phyloP scores from a whole-genome alignment of 768 basidiomycete species.

The Boletus barrowsii region DNA sequence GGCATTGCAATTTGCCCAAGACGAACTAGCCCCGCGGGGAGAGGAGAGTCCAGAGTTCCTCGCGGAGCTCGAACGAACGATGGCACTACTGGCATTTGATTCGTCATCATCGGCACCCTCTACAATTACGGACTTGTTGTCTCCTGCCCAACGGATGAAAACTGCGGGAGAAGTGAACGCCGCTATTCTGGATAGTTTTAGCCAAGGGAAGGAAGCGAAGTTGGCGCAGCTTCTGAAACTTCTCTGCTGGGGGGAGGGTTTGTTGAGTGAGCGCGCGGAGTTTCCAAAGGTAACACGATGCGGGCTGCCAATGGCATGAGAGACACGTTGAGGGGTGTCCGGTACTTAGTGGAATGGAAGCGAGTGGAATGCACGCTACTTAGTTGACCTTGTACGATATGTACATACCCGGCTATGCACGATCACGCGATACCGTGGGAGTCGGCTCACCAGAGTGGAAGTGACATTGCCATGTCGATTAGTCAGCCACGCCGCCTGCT shows the following conservation, averaged over 20 bases:
- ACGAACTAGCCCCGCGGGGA: constrained; percentile 90
- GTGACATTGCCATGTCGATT: constrained; percentile 25
- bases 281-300: constrained; percentile 66
- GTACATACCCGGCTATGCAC: background rate
- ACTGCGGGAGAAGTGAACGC: constrained; percentile 97
- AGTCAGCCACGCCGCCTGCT: constrained; percentile 28
- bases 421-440: constrained; percentile 14
- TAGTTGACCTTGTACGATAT: background rate
- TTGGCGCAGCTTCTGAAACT: constrained; percentile 78
- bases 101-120: constrained; percentile 51
- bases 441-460: background rate
- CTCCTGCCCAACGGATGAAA: constrained; percentile 84
- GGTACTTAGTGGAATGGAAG: constrained; percentile 14
- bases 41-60: constrained; percentile 95
- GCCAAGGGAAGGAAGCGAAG: constrained; percentile 92
- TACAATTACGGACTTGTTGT: constrained; percentile 73
- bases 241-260: constrained; percentile 82
- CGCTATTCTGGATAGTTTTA: constrained; percentile 87
- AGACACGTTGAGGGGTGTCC: constrained; percentile 24
- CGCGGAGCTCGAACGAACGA: constrained; percentile 87
- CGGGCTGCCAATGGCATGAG: constrained; percentile 13
- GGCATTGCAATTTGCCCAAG: constrained; percentile 88
- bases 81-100: constrained; percentile 88
- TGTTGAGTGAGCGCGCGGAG: constrained; percentile 73
- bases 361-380: constrained; percentile 19